phyloP scores from a whole-genome alignment of 2,329 filamentous ascomycete species.

The Capronia epimyces region DNA sequence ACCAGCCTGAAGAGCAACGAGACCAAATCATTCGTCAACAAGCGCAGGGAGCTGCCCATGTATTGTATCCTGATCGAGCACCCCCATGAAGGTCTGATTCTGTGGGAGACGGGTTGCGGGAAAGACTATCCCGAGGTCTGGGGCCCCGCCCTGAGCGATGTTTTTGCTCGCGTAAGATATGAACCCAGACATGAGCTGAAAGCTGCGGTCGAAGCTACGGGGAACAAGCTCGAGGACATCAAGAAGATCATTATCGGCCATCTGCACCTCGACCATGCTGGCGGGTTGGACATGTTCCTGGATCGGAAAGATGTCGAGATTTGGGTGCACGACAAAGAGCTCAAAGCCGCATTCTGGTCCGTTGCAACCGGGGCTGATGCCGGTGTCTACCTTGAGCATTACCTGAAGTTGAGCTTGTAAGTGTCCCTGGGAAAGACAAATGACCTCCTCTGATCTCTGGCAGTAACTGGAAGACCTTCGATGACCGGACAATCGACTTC shows the following conservation, averaged over 20 bases:
- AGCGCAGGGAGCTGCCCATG: conserved; percentile 71
- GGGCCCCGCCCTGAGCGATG: conserved; percentile 23
- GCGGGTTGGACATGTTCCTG: conserved; percentile 26
- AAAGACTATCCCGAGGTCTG: conserved; percentile 28
- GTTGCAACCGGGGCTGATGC: conserved; percentile 27
- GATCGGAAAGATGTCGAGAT: conserved; percentile 26
- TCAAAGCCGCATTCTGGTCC: conserved; percentile 26
- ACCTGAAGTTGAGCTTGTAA: conserved; percentile 27
- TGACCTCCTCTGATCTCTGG: conserved; percentile 1
- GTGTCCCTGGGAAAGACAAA: background rate
- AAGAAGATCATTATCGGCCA: conserved; percentile 30
- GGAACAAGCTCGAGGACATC: conserved; percentile 28
- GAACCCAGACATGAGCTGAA: conserved; percentile 26
- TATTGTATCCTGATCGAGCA: conserved; percentile 45
- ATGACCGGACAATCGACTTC: conserved; percentile 27
- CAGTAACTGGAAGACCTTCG: conserved; percentile 29
- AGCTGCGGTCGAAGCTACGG: conserved; percentile 27
- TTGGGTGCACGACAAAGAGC: conserved; percentile 27
- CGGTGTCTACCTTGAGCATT: conserved; percentile 29
- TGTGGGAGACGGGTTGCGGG: conserved; percentile 29
- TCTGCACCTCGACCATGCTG: conserved; percentile 28
- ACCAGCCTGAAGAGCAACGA: conserved; percentile 24
- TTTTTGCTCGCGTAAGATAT: conserved; percentile 25
- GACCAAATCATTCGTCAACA: conserved; percentile 53
- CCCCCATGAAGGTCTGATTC: conserved; percentile 28